A percentile compares a stretch with the other conserved stretches of the same genome.
Conservation (phyloP, 805 yeast genomes). For the Kregervanrija fluxuum region DNA sequence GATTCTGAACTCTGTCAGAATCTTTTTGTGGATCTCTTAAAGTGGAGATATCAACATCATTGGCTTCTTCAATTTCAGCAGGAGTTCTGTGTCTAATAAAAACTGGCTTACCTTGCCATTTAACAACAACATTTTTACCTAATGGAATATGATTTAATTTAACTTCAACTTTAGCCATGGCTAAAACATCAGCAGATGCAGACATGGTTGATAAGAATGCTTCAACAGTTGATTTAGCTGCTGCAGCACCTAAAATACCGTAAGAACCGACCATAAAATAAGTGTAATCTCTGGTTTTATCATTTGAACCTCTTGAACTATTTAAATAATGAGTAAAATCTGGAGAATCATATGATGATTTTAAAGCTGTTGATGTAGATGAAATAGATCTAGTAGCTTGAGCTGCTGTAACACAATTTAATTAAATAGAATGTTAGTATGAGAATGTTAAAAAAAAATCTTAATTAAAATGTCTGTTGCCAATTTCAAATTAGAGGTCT, state of each 20-base stretch:
- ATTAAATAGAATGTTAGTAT: slow-evolving; percentile 9
- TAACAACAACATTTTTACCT: slow-evolving; percentile 96
- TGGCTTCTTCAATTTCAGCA: slow-evolving; percentile 92
- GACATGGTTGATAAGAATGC: slow-evolving; percentile 88
- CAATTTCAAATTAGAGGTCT: not conserved
- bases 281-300: slow-evolving; percentile 76
- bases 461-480: not conserved
- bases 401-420: slow-evolving; percentile 9
- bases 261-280: slow-evolving; percentile 97
- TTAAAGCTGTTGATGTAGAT: slow-evolving; percentile 42
- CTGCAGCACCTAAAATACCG: slow-evolving; percentile 86
- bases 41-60: slow-evolving; percentile 61
- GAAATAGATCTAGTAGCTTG: slow-evolving; percentile 42
- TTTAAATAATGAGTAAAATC: slow-evolving; percentile 78
- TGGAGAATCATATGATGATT: slow-evolving; percentile 85
- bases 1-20: slow-evolving; percentile 88
- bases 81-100: slow-evolving; percentile 98
- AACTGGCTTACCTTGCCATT: slow-evolving; percentile 99
- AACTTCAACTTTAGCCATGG: slow-evolving; percentile 99
- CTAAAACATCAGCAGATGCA: slow-evolving; percentile 98
- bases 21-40: slow-evolving; percentile 95
- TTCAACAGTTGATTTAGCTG: slow-evolving; percentile 94
- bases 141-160: slow-evolving; percentile 88
- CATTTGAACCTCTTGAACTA: slow-evolving; percentile 55
- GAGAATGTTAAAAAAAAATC: not conserved